Evolutionary conservation across 495 filamentous ascomycete genomes (phyloP).

Genomic region (Venustampulla echinocandica): DNA sequence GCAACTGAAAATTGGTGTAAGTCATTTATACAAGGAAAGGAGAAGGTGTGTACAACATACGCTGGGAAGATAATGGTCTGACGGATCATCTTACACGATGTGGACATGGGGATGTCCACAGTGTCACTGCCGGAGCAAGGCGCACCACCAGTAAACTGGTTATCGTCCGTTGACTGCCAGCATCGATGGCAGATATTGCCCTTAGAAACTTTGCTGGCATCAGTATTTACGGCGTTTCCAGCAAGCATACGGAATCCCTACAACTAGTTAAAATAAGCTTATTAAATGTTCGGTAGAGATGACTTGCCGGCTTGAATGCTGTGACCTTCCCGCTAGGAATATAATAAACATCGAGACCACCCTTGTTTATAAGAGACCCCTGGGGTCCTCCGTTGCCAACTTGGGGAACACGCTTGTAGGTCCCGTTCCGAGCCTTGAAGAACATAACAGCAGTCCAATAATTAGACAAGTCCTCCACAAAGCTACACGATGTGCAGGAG

Average conservation of each 20-base stretch:
- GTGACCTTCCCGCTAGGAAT: constrained; percentile 40
- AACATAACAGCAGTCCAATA: constrained; percentile 65
- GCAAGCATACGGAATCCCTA: constrained; percentile 60
- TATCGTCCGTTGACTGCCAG: constrained; percentile 38
- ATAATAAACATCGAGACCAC: constrained; percentile 38
- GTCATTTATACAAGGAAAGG: not conserved
- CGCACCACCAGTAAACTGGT: constrained; percentile 33
- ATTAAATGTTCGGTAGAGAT: constrained; percentile 24
- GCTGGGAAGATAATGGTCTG: constrained; percentile 55
- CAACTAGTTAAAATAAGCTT: constrained; percentile 32
- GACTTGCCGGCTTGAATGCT: constrained; percentile 45
- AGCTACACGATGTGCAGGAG: constrained; percentile 61
- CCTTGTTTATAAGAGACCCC: constrained; percentile 61
- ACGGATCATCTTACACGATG: constrained; percentile 46
- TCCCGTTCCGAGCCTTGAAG: constrained; percentile 60
- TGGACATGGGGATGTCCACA: constrained; percentile 42
- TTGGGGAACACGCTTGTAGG: constrained; percentile 58
- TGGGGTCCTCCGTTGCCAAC: constrained; percentile 50
- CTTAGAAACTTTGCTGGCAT: constrained; percentile 35
- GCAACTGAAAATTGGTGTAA: constrained; percentile 36
- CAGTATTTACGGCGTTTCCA: constrained; percentile 42
- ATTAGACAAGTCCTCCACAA: constrained; percentile 31
- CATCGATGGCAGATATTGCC: constrained; percentile 48
- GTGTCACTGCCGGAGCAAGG: constrained; percentile 44
- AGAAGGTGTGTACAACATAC: constrained; percentile 17